These are phyloP conservation scores for Monilinia fructicola DNA, from an alignment of 2,329 filamentous ascomycete genomes.

Conservation along the genomic window DNA sequence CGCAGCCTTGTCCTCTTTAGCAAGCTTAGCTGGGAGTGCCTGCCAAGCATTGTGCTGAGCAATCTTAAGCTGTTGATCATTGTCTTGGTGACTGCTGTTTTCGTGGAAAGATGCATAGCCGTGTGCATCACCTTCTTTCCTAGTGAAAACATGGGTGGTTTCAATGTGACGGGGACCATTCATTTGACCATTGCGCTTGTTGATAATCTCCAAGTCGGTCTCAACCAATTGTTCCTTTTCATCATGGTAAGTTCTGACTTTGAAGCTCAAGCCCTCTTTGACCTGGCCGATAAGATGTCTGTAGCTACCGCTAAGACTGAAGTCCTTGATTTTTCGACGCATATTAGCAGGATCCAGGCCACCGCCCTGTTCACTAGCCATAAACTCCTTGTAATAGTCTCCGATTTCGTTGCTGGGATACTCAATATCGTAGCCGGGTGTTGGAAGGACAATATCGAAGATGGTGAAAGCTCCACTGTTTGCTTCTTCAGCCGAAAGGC, in stretches of 20 bases:
- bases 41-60: constrained; percentile 32
- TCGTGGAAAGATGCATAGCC: constrained; percentile 5
- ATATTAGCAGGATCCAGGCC: constrained; percentile 80
- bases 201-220: constrained; percentile 70
- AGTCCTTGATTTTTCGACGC: constrained; percentile 81
- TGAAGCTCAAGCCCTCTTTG: constrained; percentile 59
- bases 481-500: constrained; percentile 75
- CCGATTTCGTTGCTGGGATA: constrained; percentile 84
- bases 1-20: constrained; percentile 34
- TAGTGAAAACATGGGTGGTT: constrained; percentile 7
- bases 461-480: constrained; percentile 74
- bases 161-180: not conserved
- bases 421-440: constrained; percentile 85
- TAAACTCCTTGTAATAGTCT: constrained; percentile 82
- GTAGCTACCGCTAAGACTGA: constrained; percentile 86
- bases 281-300: constrained; percentile 77
- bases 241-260: constrained; percentile 67
- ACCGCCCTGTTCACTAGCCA: constrained; percentile 77
- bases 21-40: constrained; percentile 30
- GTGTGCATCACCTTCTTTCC: constrained; percentile 12
- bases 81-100: not conserved
- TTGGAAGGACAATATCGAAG: constrained; percentile 85
- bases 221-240: constrained; percentile 82
- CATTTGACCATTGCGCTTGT: constrained; percentile 24
- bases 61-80: constrained; percentile 1